phyloP scores from a whole-genome alignment of 1,139 yeast species.

The Saccharomyces hybrid region DNA sequence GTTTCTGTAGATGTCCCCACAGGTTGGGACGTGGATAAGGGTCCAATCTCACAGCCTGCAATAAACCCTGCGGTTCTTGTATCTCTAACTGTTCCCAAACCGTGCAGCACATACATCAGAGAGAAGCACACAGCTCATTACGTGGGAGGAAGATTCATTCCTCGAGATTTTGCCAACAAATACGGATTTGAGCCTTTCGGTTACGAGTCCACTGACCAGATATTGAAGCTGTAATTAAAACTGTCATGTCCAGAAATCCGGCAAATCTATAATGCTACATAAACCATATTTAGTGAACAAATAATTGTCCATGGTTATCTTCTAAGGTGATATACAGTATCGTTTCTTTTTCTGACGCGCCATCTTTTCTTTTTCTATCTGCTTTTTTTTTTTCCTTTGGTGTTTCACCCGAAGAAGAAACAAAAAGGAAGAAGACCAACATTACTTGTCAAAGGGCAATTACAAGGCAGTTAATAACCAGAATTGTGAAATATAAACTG shows the following conservation, averaged over 20 bases:
- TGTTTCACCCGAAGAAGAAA: not conserved
- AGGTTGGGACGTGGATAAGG: slow-evolving; percentile 93
- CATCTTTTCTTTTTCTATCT: not conserved
- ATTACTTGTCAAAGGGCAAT: not conserved
- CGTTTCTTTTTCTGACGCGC: slow-evolving; percentile 1
- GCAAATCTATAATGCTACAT: not conserved
- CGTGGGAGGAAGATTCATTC: slow-evolving; percentile 85
- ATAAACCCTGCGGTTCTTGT: slow-evolving; percentile 59
- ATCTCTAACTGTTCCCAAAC: slow-evolving; percentile 91
- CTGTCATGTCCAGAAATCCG: too few relatives aligned
- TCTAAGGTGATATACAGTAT: not conserved
- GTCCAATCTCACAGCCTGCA: slow-evolving; percentile 49
- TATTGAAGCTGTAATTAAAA: slow-evolving; percentile 24
- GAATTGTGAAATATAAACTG: not conserved
- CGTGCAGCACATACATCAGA: slow-evolving; percentile 54
- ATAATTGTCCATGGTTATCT: not conserved
- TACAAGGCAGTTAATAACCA: not conserved
- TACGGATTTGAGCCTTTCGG: slow-evolving; percentile 60
- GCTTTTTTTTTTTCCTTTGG: not conserved
- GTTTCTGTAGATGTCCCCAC: slow-evolving; percentile 88
- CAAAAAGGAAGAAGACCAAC: not conserved
- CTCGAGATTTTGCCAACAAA: slow-evolving; percentile 55
- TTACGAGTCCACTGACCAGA: slow-evolving; percentile 49
- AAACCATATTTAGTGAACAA: not conserved
- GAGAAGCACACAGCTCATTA: slow-evolving; percentile 44